Base-by-base conservation (phyloP, 2,329 filamentous ascomycete genomes). In the Stagonosporopsis tanaceti region DNA sequence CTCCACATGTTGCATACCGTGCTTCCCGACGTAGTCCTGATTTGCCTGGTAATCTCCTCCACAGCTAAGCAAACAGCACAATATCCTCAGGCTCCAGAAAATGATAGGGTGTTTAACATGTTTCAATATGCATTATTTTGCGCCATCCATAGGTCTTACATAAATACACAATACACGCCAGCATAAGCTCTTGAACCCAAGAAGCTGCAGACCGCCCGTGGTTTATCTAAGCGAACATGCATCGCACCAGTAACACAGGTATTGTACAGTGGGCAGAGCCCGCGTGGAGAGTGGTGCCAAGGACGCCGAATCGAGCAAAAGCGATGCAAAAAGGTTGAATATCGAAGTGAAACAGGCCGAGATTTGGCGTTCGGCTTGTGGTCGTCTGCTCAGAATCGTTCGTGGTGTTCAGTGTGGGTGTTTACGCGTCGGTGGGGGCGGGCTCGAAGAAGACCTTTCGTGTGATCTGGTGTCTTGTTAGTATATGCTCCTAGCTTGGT, bases 371-470 rank as follows among this genome's bases (percentile, higher is more conserved):
- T 20, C 35, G 6, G 37, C 45, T 30, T n/a, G 22, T 38, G 45
- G 32, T 30, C 47, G 35, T 44, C 41, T 53, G 42, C 30, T 45
- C 40, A 38, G 12, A 32, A 30, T n/a, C 27, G 6, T 30, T 35
- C 37, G 8, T 12, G 41, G 22, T 15, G 38, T 17, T 8, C 15
- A 32, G 22, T 9, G 27, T 37, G n/a, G 39, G 30, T 22, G 47
- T 47, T 12, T 59, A 58, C 28, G 32, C 30, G 32, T 53, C 57
- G 37, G 34, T 30, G 25, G 53, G 42, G 38, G 39, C 65, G 24
- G 66, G 62, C 42, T 70, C 67, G 51, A 70, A 69, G 61, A 70
- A 70, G 41, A 70, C 65, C 53, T 64, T 66, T 50, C 67, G 63
- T 63, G 66, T 67, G 50, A 70, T 65, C 67, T 70, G 59, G 7